Base-by-base conservation (phyloP, 2,329 filamentous ascomycete species). In the Aspergillus fumigatus region DNA sequence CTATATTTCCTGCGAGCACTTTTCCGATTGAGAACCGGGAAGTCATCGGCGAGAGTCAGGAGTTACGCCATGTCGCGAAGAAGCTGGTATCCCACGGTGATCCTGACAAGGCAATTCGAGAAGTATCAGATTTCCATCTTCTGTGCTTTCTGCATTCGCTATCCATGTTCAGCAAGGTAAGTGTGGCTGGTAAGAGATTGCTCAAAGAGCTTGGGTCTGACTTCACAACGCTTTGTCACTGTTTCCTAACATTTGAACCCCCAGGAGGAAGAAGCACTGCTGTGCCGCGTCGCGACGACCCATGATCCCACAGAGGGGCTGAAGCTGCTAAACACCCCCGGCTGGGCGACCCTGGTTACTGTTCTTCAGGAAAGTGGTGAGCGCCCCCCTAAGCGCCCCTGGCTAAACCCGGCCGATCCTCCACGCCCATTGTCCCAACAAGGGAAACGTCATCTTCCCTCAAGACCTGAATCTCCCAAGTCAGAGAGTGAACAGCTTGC, bases 351-450 rank as follows among this genome's bases (percentile, higher is more conserved):
- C 58, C 82, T 99, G 70, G 83, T 93, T 77, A 88, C 89, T 75
- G 96, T 99, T 74, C 84, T 97, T 79, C 86, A 94, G 86, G 89
- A 92, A 85, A 92, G 90, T 84, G 91, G 92, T 96, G 92, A 96
- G 89, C 88, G 88, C 85, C 85, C 88, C 84, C 87, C 87, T 76
- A 95, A 94, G 83, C 89, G 81, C 73, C 68, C 73, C 66, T 72
- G 77, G 73, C 71, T 70, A 59, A 65, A 63, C 61, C 71, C 73
- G 61, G 74, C 76, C 69, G 74, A 77, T 67, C 60, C 66, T 67
- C 58, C 65, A 65, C 62, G 62, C 60, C 65, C 65, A 64, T 62
- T 68, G 58, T 63, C 67, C 60, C 64, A 69, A 60, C 64, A 70
- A 61, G 64, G 66, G 53, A 72, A 70, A 62, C 70, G 69, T 62